Evolutionary conservation across 352 stramenopile species (phyloP), one percentile per base, ranked within the genome.

Genomic region (Phytophthora fragariaefolia): DNA sequence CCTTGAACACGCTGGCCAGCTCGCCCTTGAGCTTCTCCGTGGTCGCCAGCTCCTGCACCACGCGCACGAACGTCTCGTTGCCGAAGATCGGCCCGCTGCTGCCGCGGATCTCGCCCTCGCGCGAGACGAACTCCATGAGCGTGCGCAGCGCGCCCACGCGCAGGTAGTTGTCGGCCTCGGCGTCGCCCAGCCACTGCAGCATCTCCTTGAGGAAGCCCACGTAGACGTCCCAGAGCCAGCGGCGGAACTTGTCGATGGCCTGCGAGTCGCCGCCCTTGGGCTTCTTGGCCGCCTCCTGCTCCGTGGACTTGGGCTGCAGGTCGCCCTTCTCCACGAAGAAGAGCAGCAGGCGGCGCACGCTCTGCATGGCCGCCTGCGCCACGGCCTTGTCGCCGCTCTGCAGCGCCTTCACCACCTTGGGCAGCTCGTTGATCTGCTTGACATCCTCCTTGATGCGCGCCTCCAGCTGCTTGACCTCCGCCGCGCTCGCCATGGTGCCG

Each of bases 71-170:
- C 17, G 90, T 93, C 55, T 96, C 90, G 55, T 92, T 94, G 26
- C 89, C 87, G 67, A 97, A 97, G 48, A 68, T 51, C 20, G 57
- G 47, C n/a, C 24, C 50, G 3, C 47, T 59, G 27, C 46, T 34
- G 22, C 64, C 46, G 7, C 66, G 73, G 43, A 93, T 76, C 22
- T 89, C 79, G 36, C 82, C 74, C 56, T 96, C 89, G 13, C 83
- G 80, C 22, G 87, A 85, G 26, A 97, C 82, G 48, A 97, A 90
- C 73, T 96, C 87, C 90, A 97, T 95, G 4, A 96, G 73, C 43
- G 89, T 97, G n/a, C 90, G 87, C 63, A 96, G 64, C 30, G 90
- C 88, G 18, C 83, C 82, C 10, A 92, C 79, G 15, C 91, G 90
- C 57, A 91, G 45, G 56, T 93, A 89, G 61, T 57, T 80, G 64